Conservation (phyloP, 352 stramenopile genomes). For the Halophytophthora batemanensis region DNA sequence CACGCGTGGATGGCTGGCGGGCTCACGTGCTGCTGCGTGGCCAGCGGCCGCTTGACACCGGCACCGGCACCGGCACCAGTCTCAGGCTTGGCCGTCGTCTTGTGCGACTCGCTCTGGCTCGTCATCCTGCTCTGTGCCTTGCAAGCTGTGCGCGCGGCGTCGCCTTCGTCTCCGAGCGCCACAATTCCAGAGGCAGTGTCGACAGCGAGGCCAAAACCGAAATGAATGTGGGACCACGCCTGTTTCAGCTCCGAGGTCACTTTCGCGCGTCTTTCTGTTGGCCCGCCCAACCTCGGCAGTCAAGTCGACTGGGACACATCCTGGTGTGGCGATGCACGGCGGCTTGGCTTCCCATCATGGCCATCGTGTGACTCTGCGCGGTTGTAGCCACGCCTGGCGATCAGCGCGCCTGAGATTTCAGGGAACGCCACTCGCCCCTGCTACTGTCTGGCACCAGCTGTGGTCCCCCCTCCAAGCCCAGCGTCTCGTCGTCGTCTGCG, state of each 20-base stretch:
- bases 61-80: background rate
- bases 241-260: too few relatives aligned
- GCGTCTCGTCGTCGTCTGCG: background rate
- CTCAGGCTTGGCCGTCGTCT: conserved; percentile 4
- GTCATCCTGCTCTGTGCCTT: conserved; percentile 7
- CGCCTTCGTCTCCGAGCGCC: too few relatives aligned
- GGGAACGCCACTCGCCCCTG: background rate
- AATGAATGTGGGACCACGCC: conserved; percentile 22
- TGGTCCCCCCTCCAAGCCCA: conserved; percentile 14
- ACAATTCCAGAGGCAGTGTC: background rate
- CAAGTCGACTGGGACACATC: conserved; percentile 12
- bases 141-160: background rate
- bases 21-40: background rate
- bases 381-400: conserved; percentile 8
- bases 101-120: conserved; percentile 9
- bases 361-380: conserved; percentile 22
- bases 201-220: conserved; percentile 9
- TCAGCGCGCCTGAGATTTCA: conserved; percentile 28
- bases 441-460: conserved; percentile 4
- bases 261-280: background rate
- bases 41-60: conserved; percentile 12
- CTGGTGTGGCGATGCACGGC: background rate
- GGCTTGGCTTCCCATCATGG: background rate
- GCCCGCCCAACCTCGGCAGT: conserved; percentile 1
- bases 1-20: conserved; percentile 26